phyloP scores from a whole-genome alignment of 2,329 filamentous ascomycete species.

The Colletotrichum gigasporum region DNA sequence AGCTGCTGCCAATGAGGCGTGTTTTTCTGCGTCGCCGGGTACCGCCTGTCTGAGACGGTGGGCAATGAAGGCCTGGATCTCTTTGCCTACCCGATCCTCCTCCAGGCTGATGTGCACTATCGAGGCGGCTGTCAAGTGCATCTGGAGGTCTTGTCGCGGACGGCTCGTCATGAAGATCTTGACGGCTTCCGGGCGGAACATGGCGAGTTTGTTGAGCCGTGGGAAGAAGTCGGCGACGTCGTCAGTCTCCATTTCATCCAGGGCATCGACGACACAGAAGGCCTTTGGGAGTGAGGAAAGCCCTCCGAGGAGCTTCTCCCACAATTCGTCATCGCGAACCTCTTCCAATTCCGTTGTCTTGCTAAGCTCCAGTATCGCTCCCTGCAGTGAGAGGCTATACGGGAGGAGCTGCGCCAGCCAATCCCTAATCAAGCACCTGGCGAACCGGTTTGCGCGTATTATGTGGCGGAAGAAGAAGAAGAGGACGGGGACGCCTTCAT shows the following conservation, averaged over 20 bases:
- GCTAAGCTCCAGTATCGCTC: slow-evolving; percentile 19
- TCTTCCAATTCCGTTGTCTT: slow-evolving; percentile 22
- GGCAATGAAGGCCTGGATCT: slow-evolving; percentile 41
- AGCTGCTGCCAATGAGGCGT: slow-evolving; percentile 4
- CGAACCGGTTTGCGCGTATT: slow-evolving; percentile 40
- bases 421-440: slow-evolving; percentile 41
- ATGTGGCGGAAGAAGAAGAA: slow-evolving; percentile 51
- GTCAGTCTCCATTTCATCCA: slow-evolving; percentile 49
- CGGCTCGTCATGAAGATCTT: slow-evolving; percentile 51
- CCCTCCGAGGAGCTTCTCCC: slow-evolving; percentile 31
- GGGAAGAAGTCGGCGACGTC: slow-evolving; percentile 40
- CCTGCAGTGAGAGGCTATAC: slow-evolving; percentile 38
- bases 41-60: slow-evolving; percentile 28
- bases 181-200: slow-evolving; percentile 38
- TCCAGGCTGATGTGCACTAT: slow-evolving; percentile 43
- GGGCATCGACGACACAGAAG: slow-evolving; percentile 46
- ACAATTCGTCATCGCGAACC: slow-evolving; percentile 32
- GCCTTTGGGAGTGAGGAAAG: slow-evolving; percentile 33
- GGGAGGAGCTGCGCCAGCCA: slow-evolving; percentile 43
- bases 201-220: slow-evolving; percentile 38
- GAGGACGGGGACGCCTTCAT: slow-evolving; percentile 36
- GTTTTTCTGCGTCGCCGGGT: background rate
- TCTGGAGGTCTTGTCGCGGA: slow-evolving; percentile 38
- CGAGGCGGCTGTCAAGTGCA: slow-evolving; percentile 14
- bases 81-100: slow-evolving; percentile 38